Percentiles rank a stretch among this genome's conserved stretches.
Conservation (phyloP, 306 rosid species). For the Alnus glutinosa region DNA sequence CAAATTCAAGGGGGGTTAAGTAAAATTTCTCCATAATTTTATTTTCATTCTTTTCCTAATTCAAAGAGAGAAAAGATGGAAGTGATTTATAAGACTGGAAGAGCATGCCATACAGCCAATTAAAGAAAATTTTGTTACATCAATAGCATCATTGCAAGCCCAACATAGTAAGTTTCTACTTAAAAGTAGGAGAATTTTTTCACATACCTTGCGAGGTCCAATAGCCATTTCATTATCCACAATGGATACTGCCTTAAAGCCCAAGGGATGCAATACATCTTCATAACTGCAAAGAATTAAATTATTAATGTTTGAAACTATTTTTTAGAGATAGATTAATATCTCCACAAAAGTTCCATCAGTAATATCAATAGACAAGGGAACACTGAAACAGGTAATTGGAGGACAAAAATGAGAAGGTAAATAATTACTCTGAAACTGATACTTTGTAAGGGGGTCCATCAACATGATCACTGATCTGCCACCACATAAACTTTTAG, state of each 20-base stretch:
- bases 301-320: not conserved
- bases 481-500: slow-evolving; percentile 19
- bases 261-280: slow-evolving; percentile 42
- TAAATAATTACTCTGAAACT: slow-evolving; percentile 35
- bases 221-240: slow-evolving; percentile 40
- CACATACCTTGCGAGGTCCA: slow-evolving; percentile 39
- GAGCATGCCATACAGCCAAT: too few relatives aligned
- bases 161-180: not conserved
- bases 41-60: not conserved
- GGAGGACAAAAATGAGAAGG: slow-evolving; percentile 1
- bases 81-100: too few relatives aligned
- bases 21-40: not conserved
- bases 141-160: not conserved
- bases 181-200: not conserved
- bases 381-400: not conserved
- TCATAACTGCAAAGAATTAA: slow-evolving; percentile 35
- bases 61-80: not conserved
- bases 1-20: too few relatives aligned
- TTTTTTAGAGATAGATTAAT: not conserved
- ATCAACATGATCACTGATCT: slow-evolving; percentile 36
- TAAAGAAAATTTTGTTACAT: not conserved
- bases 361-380: not conserved
- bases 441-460: slow-evolving; percentile 52
- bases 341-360: not conserved
- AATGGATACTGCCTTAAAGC: slow-evolving; percentile 37